Evolutionary conservation across 129 eudicot genomes (phyloP).

Genomic region (Gnaphalium uliginosum): DNA sequence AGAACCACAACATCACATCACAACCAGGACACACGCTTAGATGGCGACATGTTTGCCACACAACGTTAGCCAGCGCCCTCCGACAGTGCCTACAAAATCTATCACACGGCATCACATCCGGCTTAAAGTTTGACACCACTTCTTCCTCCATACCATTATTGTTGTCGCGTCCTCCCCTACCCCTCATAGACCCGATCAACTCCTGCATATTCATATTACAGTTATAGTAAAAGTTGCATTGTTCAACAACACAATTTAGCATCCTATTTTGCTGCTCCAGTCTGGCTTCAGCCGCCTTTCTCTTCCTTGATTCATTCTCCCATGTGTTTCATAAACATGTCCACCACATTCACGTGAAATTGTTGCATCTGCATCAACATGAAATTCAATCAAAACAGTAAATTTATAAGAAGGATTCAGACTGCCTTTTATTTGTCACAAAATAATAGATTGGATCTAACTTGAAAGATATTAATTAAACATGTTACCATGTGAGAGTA

Average conservation of each 20-base stretch:
- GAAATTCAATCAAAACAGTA: not conserved
- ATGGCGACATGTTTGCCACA: not conserved
- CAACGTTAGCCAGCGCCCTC: not conserved
- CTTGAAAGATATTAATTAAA: not conserved
- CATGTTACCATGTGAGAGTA: not conserved
- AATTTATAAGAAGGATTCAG: not conserved
- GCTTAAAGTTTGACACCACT: not conserved
- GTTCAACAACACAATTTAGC: not conserved
- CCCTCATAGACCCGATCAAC: not conserved
- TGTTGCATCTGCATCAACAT: conserved; percentile 2
- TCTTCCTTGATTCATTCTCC: not conserved
- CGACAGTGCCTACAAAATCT: not conserved
- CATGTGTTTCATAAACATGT: not conserved
- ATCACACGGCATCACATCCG: not conserved
- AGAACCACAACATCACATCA: not conserved
- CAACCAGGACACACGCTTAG: not conserved
- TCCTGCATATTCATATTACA: not conserved
- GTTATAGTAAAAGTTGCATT: not conserved
- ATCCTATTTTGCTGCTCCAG: not conserved
- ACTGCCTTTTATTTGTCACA: not conserved
- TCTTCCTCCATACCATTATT: not conserved
- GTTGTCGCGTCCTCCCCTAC: not conserved
- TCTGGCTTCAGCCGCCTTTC: not conserved
- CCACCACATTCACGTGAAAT: not conserved
- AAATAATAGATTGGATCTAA: not conserved